A percentile compares a stretch with the other conserved stretches of the same genome.
These are phyloP conservation scores for Tuber microsphaerosporum DNA, from an alignment of 495 filamentous ascomycete species.

Conservation along the genomic window DNA sequence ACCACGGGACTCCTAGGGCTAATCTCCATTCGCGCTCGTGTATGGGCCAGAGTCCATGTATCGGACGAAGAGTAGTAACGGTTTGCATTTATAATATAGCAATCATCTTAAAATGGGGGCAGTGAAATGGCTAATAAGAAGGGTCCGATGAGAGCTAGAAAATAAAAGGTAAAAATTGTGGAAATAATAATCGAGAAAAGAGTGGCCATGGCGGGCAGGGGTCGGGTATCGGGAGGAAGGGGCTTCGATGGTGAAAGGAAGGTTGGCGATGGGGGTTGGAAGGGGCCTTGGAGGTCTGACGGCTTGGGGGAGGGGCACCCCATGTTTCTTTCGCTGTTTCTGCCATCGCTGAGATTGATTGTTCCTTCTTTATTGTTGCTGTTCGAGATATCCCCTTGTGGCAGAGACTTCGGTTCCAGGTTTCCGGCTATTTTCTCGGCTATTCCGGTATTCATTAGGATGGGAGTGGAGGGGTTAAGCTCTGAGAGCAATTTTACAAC, in stretches of 20 bases:
- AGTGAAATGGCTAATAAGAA: not conserved
- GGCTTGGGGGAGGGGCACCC: not conserved
- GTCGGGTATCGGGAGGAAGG: not conserved
- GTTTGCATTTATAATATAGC: too few relatives aligned
- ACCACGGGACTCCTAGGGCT: too few relatives aligned
- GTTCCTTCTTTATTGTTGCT: too few relatives aligned
- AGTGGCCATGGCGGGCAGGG: not conserved
- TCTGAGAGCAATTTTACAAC: not conserved
- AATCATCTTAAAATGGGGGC: too few relatives aligned
- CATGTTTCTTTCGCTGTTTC: too few relatives aligned
- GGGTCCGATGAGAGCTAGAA: not conserved
- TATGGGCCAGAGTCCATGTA: too few relatives aligned
- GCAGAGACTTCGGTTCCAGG: too few relatives aligned
- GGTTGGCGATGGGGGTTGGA: not conserved
- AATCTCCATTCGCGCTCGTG: too few relatives aligned
- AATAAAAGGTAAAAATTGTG: not conserved
- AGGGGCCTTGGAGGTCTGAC: not conserved
- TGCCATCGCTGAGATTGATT: too few relatives aligned
- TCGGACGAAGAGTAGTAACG: too few relatives aligned
- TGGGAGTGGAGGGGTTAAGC: not conserved
- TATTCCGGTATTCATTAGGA: not conserved
- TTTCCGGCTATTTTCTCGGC: too few relatives aligned
- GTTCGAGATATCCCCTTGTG: too few relatives aligned
- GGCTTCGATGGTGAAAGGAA: not conserved
- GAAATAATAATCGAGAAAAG: not conserved